Evolutionary conservation across 2,329 filamentous ascomycete species (phyloP).

Genomic region (Clonostachys chloroleuca): DNA sequence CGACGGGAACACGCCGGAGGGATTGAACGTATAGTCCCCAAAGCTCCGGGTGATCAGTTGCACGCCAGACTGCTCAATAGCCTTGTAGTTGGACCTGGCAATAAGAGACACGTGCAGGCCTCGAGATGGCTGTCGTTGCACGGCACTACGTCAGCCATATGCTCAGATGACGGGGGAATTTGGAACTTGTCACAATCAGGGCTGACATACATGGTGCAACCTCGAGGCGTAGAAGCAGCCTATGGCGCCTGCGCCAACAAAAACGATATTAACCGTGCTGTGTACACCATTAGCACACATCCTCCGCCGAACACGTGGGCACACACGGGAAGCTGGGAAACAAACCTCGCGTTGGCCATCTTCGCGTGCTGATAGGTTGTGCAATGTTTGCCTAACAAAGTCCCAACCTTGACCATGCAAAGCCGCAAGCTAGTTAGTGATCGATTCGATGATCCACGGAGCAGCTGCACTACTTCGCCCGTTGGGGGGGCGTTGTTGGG

Average conservation of each 20-base stretch:
- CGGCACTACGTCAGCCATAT: conserved; percentile 1
- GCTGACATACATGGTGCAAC: conserved; percentile 49
- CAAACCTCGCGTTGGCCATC: too few relatives aligned
- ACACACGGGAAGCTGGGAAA: too few relatives aligned
- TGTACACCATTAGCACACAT: neutral
- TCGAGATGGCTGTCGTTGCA: conserved; percentile 31
- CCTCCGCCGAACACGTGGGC: too few relatives aligned
- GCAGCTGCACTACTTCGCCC: too few relatives aligned
- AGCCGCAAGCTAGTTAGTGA: too few relatives aligned
- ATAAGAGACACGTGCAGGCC: conserved; percentile 63
- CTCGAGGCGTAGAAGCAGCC: conserved; percentile 70
- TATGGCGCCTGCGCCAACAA: conserved; percentile 67
- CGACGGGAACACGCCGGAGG: conserved; percentile 58
- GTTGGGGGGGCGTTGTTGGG: too few relatives aligned
- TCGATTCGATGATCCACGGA: too few relatives aligned
- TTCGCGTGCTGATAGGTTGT: too few relatives aligned
- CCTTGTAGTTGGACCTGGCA: conserved; percentile 68
- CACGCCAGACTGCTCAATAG: conserved; percentile 58
- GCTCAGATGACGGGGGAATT: conserved; percentile 5
- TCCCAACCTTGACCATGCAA: too few relatives aligned
- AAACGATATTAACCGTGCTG: conserved; percentile 47
- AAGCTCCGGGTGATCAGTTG: conserved; percentile 61
- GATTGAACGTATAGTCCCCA: conserved; percentile 60
- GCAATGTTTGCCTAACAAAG: too few relatives aligned
- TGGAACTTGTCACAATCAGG: neutral